A percentile compares a stretch with the other conserved stretches of the same genome.
phyloP scores from a whole-genome alignment of 2,329 filamentous ascomycete species.

The Pyricularia sp. region DNA sequence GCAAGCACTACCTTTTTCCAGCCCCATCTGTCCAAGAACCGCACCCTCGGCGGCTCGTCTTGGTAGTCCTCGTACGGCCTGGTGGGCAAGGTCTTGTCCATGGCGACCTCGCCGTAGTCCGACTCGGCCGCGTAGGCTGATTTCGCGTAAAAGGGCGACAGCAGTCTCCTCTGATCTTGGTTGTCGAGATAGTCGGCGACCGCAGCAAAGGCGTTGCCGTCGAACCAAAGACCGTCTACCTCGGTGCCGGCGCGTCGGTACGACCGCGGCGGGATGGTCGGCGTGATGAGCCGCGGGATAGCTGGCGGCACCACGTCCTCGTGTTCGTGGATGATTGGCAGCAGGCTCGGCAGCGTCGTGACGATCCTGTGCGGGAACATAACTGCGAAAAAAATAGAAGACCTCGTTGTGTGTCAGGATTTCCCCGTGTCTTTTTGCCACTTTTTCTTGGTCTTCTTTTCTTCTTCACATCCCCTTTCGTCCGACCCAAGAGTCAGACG shows the following conservation, averaged over 20 bases:
- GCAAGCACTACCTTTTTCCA: slow-evolving; percentile 20
- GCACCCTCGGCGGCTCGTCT: slow-evolving; percentile 1
- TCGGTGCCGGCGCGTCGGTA: slow-evolving; percentile 7
- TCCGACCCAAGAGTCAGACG: neutral
- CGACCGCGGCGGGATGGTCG: slow-evolving; percentile 13
- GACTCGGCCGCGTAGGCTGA: neutral
- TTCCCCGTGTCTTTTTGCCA: neutral
- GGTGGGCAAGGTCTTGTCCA: neutral
- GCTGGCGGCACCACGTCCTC: slow-evolving; percentile 10
- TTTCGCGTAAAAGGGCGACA: neutral
- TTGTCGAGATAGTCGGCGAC: neutral
- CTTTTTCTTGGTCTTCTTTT: neutral
- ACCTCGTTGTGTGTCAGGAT: neutral
- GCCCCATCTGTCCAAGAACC: slow-evolving; percentile 14
- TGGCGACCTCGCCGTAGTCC: neutral
- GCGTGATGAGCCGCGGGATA: slow-evolving; percentile 14
- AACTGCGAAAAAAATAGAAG: neutral
- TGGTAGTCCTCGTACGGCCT: neutral
- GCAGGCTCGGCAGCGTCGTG: slow-evolving; percentile 10
- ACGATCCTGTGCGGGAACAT: slow-evolving; percentile 10
- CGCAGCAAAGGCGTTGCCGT: slow-evolving; percentile 6
- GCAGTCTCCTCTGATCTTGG: neutral
- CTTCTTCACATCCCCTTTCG: neutral
- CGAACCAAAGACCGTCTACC: neutral
- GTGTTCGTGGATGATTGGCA: slow-evolving; percentile 26